Evolutionary conservation across 73 alveolate genomes (phyloP), one percentile per base, ranked within the genome.

Genomic region (Durusdinium trenchii): DNA sequence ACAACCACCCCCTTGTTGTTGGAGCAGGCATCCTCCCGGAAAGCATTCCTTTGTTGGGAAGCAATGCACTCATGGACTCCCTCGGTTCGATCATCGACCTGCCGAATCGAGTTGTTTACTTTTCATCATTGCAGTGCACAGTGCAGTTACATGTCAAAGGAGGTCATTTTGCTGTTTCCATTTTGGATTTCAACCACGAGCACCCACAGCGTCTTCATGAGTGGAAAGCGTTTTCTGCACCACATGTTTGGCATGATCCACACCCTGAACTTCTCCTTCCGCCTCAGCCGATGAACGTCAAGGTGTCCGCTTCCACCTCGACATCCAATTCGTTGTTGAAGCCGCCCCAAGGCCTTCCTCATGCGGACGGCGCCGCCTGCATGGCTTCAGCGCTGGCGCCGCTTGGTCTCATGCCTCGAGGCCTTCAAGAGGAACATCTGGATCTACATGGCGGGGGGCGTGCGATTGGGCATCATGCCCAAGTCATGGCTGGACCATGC

Each of bases 311-410:
- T n/a, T n/a, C n/a, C n/a, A n/a, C n/a, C n/a, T n/a, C n/a, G n/a
- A n/a, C n/a, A n/a, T n/a, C n/a, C n/a, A n/a, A n/a, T n/a, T n/a
- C n/a, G n/a, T n/a, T n/a, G n/a, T n/a, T n/a, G n/a, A n/a, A n/a
- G n/a, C n/a, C n/a, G n/a, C n/a, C n/a, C n/a, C n/a, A n/a, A n/a
- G n/a, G n/a, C n/a, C n/a, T 16, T 23, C 69, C 84, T 10, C 84
- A 71, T 71, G 84, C 51, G 51, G 3, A 47, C 3, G 48, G 42
- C 64, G 78, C 95, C 95, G 43, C 95, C 95, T 20, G 42, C 78
- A 38, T 85, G 81, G 78, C 20, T 85, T 61, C 3, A 9, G 26
- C 38, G 60, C 35, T 52, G 95, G 95, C 16, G 79, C n/a, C 42
- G 57, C 26, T 23, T 50, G 42, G 57, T 85, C 60, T 30, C 9